These are phyloP conservation scores for Phytophthora fragariae DNA, from an alignment of 352 stramenopile genomes.

Conservation along the genomic window DNA sequence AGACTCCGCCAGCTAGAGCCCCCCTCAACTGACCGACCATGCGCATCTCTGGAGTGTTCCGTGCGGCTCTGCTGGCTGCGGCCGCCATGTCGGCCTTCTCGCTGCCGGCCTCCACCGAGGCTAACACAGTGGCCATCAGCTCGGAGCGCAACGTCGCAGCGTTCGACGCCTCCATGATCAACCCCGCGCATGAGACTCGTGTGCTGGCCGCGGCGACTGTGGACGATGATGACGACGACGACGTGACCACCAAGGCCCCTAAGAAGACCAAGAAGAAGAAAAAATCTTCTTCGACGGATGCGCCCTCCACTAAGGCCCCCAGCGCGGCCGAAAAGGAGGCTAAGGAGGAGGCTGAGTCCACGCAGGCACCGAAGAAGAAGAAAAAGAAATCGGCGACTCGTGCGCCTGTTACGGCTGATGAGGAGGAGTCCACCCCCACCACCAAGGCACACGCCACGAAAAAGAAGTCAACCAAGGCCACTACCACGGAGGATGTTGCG, in stretches of 20 bases:
- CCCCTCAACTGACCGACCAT: constrained; percentile 39
- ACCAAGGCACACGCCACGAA: constrained; percentile 15
- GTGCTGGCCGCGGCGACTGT: constrained; percentile 35
- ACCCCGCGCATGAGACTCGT: constrained; percentile 40
- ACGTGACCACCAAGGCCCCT: constrained; percentile 16
- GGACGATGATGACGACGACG: constrained; percentile 26
- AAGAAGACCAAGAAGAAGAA: constrained; percentile 60
- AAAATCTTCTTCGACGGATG: neutral
- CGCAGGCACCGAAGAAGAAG: constrained; percentile 4
- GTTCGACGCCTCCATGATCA: constrained; percentile 35
- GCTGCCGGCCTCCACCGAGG: constrained; percentile 23
- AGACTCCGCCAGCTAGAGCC: constrained; percentile 22
- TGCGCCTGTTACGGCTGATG: neutral
- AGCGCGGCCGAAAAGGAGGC: constrained; percentile 12
- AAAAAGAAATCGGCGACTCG: neutral
- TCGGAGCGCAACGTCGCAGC: constrained; percentile 31
- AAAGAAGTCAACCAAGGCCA: constrained; percentile 20
- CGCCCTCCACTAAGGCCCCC: constrained; percentile 6
- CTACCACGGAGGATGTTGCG: constrained; percentile 4
- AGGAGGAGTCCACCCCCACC: constrained; percentile 7
- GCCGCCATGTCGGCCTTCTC: constrained; percentile 56
- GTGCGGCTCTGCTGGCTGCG: constrained; percentile 57
- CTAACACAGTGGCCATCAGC: constrained; percentile 25
- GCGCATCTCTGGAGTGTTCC: constrained; percentile 64
- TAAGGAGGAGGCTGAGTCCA: neutral